Evolutionary conservation across 1,139 yeast species (phyloP), one percentile per base, ranked within the genome.

Genomic region (Suhomyces anneliseae): DNA sequence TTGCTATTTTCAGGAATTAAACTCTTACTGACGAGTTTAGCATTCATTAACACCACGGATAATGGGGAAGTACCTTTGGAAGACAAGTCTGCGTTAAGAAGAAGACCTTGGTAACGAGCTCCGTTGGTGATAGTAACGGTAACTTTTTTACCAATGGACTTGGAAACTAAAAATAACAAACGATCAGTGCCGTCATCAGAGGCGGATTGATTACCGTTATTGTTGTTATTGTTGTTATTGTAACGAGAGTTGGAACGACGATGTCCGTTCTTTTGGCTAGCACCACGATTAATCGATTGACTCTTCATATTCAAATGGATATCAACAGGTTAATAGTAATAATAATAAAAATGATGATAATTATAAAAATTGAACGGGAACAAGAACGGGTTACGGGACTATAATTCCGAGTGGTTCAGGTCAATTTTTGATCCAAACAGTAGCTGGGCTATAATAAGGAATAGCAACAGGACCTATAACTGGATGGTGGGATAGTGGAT

Each of bases 121-220:
- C 93, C 95, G 1, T 87, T 76, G 26, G 81, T 68, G 3, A 84
- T 81, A 3, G 90, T 82, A 11, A 82, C 85, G 19, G 72, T 71
- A 26, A 81, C 81, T 32, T 68, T 68, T 36, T 77, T 72, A 12
- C 95, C 90, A 40, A 81, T 62, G 19, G 88, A 70, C 54, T 79
- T 79, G 41, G 79, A 72, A 32, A 82, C 64, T 50, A 83, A 62
- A 54, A 62, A 79, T 37, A 74, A 62, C 50, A 82, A 61, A 46
- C 50, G 44, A 34, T 43, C 49, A 44, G 43, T 83, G 50, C 57
- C 57, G 40, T 53, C 40, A 43, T 44, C 44, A 45, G 46, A 27
- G 38, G n/a, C 34, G 37, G 19, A 33, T 29, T 24, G 34, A 12
- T 34, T 35, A 26, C 24, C 33, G 29, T 32, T 72, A 51, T 82